phyloP scores from a whole-genome alignment of 225 moss, liverwort and hornwort species.

The Lunularia cruciata region DNA sequence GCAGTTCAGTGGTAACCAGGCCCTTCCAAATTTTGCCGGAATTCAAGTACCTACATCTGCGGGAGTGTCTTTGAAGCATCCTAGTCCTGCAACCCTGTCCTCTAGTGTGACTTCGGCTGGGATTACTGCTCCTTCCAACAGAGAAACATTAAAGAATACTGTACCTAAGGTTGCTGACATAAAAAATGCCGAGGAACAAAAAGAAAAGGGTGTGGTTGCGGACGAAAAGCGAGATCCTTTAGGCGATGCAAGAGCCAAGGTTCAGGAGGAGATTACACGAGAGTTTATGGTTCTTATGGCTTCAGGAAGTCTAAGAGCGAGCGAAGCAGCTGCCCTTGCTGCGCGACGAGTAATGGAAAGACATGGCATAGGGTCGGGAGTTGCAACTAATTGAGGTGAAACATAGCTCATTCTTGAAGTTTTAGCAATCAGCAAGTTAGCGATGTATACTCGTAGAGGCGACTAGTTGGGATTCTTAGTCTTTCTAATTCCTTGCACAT shows the following conservation, averaged over 20 bases:
- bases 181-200: slow-evolving; percentile 23
- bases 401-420: too few species aligned
- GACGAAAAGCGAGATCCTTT: slow-evolving; percentile 44
- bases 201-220: slow-evolving; percentile 28
- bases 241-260: slow-evolving; percentile 71
- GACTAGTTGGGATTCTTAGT: too few species aligned
- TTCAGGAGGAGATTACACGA: slow-evolving; percentile 85
- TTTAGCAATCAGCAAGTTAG: too few species aligned
- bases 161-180: slow-evolving; percentile 16
- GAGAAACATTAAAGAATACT: background rate
- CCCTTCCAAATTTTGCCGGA: slow-evolving; percentile 58
- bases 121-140: slow-evolving; percentile 6
- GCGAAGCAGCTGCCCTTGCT: slow-evolving; percentile 94
- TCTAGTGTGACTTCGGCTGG: slow-evolving; percentile 24
- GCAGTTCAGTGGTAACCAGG: slow-evolving; percentile 33
- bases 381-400: slow-evolving; percentile 32
- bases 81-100: slow-evolving; percentile 31
- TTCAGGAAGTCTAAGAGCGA: slow-evolving; percentile 80
- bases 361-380: slow-evolving; percentile 53
- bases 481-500: too few species aligned
- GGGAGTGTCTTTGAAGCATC: slow-evolving; percentile 43
- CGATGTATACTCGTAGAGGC: too few species aligned
- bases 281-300: slow-evolving; percentile 93
- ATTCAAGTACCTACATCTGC: slow-evolving; percentile 61
- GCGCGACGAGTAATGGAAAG: slow-evolving; percentile 82